Base-by-base conservation (phyloP, 2,329 filamentous ascomycete genomes). In the Phaeosphaeria sp. region DNA sequence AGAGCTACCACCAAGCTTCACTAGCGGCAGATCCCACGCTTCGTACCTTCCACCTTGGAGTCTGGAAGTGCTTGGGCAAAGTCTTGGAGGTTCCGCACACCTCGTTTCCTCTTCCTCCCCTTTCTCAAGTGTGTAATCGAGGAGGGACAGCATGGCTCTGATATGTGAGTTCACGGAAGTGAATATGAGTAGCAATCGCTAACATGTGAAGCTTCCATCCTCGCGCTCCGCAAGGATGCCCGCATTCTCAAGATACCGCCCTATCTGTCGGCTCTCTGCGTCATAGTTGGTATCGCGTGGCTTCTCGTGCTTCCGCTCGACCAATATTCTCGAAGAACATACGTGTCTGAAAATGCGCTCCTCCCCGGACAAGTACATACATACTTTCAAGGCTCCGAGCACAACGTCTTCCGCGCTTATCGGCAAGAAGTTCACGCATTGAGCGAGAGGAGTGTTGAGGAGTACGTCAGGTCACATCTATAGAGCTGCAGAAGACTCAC, bases 331-430 rank as follows among this genome's bases (percentile, higher is more conserved):
- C 88, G 95, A 64, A 85, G 87, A 59, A 99, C 94, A 1, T 99
- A 99, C 78, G 95, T 99, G 56, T 98, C 94, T 44, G 95, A 99
- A 78, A 99, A 99, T 76, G 95, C 95, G 11, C 87, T 99, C 33
- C 83, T 99, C 15, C 95, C 95, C 0, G 95, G 93, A 2, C 95
- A 99, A 78, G 95, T 98, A 8, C 94, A 98, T 79, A 97, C 95
- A 1, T 99, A 99, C 78, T 99, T 99, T 74, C 89, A 91, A 6
- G 95, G 95, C 18, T 97, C 92, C 77, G 95, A 99, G 75, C 93
- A 98, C 81, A 91, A 97, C 77, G 87, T 98, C 64, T 93, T 98
- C 73, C 86, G 93, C 47, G 95, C 92, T 7, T 98, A 96, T 77
- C 88, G 90, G 71, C 89, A 92, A 72, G 95, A 98, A 79, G 83